Evolutionary conservation across 768 basidiomycete species (phyloP), one percentile per base, ranked within the genome.

Genomic region (Boletus reticuloceps): DNA sequence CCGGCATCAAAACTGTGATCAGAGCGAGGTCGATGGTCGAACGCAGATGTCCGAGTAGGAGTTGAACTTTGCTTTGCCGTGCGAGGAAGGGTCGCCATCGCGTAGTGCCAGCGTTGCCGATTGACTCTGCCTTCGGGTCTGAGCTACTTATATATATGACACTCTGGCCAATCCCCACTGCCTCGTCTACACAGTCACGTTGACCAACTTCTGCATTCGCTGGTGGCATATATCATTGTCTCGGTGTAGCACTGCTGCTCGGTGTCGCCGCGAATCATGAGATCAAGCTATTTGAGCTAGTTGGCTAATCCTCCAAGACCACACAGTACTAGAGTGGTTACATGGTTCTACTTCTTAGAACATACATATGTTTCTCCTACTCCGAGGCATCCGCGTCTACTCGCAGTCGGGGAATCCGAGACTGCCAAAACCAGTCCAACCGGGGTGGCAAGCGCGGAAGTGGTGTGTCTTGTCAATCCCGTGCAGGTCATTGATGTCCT

Each of bases 1-100:
- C 90, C 89, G 1, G 84, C 81, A 66, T 91, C 90, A 62, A 91
- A 90, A 47, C 82, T 82, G 39, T 62, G 53, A 38, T 63, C 60
- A 9, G 69, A 63, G 53, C 36, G 52, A 41, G 60, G 65, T 42
- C 59, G 76, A 38, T 37, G 75, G 74, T 39, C 64, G 44, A 58
- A 56, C 8, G 49, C 58, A 25, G 45, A 61, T 46, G 55, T 47
- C 4, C 45, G 51, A 34, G 45, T 17, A 22, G 22, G 22, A 22
- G 22, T 22, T 3, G 22, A 22, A 22, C 22, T 22, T 22, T 22
- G 22, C 22, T 22, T 22, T 22, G 2, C 22, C 22, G 22, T 22
- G 22, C 22, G 22, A 22, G 22, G 22, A 22, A 22, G 22, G 22
- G 22, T 22, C 22, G 22, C 22, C 22, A 22, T 22, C 22, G 22